Evolutionary conservation across 2,329 filamentous ascomycete species (phyloP).

Genomic region (Aspergillus sp.): DNA sequence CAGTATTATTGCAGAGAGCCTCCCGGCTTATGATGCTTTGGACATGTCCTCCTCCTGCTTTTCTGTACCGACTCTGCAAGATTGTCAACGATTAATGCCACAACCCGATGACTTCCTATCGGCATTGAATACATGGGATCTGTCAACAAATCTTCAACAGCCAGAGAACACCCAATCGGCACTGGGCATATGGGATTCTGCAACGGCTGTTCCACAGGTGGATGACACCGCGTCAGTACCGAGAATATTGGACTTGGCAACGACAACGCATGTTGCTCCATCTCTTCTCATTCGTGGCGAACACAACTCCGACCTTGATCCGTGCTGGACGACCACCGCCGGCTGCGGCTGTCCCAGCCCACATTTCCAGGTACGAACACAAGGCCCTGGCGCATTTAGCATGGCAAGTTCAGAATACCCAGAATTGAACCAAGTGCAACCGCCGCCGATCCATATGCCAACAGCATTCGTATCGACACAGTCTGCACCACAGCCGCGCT

Average conservation of each 20-base stretch:
- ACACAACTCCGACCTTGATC: constrained; percentile 1
- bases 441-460: constrained; percentile 15
- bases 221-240: neutral
- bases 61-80: constrained; percentile 1
- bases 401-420: constrained; percentile 6
- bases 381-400: constrained; percentile 1
- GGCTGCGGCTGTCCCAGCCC: constrained; percentile 9
- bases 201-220: neutral
- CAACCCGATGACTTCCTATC: neutral
- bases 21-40: constrained; percentile 1
- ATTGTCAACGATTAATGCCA: constrained; percentile 1
- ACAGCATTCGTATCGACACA: constrained; percentile 17
- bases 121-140: no score
- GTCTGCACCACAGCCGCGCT: constrained; percentile 17
- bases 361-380: constrained; percentile 8
- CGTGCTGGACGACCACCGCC: constrained; percentile 7
- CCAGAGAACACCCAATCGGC: no score
- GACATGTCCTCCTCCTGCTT: constrained; percentile 2
- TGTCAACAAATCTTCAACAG: no score
- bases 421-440: constrained; percentile 6
- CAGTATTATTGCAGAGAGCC: neutral
- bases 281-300: constrained; percentile 4
- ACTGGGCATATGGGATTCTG: constrained; percentile 6
- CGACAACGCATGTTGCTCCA: constrained; percentile 3
- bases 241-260: neutral